phyloP scores from a whole-genome alignment of 345 rosid genomes.

The Bruguiera sexangula region DNA sequence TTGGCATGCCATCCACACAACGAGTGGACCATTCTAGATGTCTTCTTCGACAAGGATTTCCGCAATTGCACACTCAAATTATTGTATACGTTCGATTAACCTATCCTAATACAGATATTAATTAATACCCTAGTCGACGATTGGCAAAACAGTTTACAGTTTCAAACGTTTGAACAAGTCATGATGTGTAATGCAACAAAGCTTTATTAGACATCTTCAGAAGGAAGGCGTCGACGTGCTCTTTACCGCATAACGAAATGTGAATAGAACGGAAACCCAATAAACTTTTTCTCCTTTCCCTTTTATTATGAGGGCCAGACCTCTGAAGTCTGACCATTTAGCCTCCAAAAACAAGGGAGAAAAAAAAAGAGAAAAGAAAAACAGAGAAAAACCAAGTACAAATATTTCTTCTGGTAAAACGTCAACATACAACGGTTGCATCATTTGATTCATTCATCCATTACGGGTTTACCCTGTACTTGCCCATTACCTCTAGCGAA shows the following conservation, averaged over 20 bases:
- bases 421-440: no score
- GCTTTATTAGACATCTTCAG: not conserved
- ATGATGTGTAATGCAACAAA: not conserved
- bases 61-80: not conserved
- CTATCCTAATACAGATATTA: no score
- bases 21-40: not conserved
- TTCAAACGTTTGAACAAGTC: not conserved
- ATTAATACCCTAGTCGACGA: no score
- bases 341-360: not conserved
- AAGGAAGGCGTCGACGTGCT: not conserved
- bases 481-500: no score
- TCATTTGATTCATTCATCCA: no score
- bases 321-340: not conserved
- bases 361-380: not conserved
- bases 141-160: not conserved
- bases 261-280: not conserved
- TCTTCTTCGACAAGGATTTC: conserved; percentile 3
- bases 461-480: no score
- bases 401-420: no score
- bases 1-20: not conserved
- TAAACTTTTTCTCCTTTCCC: not conserved
- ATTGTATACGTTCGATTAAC: no score
- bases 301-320: no score
- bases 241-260: not conserved
- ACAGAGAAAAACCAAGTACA: no score